These are phyloP conservation scores for Phoma sp. DNA, from an alignment of 2,329 filamentous ascomycete species.

Conservation along the genomic window DNA sequence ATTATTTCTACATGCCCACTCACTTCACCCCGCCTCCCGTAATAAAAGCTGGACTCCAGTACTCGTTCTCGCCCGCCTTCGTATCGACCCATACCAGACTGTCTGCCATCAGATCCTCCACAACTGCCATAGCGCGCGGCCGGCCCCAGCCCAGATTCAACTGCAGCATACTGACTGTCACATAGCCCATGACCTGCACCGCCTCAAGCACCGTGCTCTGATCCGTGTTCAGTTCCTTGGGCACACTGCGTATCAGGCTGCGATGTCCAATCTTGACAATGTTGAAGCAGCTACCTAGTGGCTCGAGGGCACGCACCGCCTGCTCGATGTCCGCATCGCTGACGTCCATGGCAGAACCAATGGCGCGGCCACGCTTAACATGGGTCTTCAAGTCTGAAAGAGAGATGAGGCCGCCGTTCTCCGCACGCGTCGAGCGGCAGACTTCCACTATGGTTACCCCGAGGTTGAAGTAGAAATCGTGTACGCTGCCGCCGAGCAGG, in stretches of 20 bases:
- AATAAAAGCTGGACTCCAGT: slow-evolving; percentile 86
- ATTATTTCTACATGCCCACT: neutral
- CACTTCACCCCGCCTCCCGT: slow-evolving; percentile 18
- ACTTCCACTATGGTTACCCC: slow-evolving; percentile 95
- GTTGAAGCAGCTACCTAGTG: slow-evolving; percentile 85
- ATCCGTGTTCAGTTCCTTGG: slow-evolving; percentile 93
- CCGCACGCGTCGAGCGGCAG: slow-evolving; percentile 80
- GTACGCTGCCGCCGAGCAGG: slow-evolving; percentile 86
- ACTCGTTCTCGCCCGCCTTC: slow-evolving; percentile 85
- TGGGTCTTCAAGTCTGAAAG: slow-evolving; percentile 79
- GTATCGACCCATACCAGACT: slow-evolving; percentile 94
- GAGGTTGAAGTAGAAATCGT: slow-evolving; percentile 98
- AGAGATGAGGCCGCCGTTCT: slow-evolving; percentile 92
- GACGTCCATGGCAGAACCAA: slow-evolving; percentile 74
- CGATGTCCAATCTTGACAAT: slow-evolving; percentile 83
- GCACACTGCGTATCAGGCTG: slow-evolving; percentile 88
- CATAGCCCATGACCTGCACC: slow-evolving; percentile 85
- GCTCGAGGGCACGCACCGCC: slow-evolving; percentile 84
- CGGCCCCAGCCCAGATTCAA: slow-evolving; percentile 85
- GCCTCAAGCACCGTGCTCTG: slow-evolving; percentile 92
- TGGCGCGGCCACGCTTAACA: slow-evolving; percentile 70
- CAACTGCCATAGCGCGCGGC: slow-evolving; percentile 82
- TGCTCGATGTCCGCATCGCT: slow-evolving; percentile 92
- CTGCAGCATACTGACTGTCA: slow-evolving; percentile 87
- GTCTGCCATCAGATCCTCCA: slow-evolving; percentile 87